Evolutionary conservation across 2,329 filamentous ascomycete genomes (phyloP), one percentile per base, ranked within the genome.

Genomic region (Ophiosphaerella korrae): DNA sequence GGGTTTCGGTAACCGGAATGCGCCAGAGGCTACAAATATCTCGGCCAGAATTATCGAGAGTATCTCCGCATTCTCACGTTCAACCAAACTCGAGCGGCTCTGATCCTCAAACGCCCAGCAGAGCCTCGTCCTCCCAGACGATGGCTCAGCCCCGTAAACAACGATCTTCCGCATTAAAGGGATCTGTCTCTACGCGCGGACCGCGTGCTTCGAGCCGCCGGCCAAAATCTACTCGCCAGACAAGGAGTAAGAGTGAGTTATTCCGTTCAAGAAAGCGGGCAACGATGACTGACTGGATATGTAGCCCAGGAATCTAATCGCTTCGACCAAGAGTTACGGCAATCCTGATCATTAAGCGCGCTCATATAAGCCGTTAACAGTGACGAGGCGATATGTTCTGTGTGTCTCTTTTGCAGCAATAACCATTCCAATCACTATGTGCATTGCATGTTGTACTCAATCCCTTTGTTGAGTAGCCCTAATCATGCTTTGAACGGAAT

Each of bases 231-330:
- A 41, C 42, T 45, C 51, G 49, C 32, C 33, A 51, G 9, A 48
- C 44, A 11, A 52, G 46, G n/a, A 55, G 42, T 9, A 50, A 55
- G 35, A 43, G 54, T 53, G 41, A 43, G 48, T 41, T 7, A 3
- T 18, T 9, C 5, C 18, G 21, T n/a, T n/a, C 5, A 2, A n/a
- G 14, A 21, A 2, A 6, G 3, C 24, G 5, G n/a, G 29, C 2
- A 12, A 21, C 24, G 35, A 41, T 50, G 18, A 54, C 33, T 14
- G 13, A 40, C 42, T n/a, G 9, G 16, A 1, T 7, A 23, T 21
- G 11, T 47, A 53, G 54, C 44, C 33, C 54, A 42, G 37, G 32
- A 38, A 54, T 14, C 13, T 16, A 45, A 55, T 21, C 48, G 54
- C 14, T 55, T 57, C 18, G 33, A 49, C 9, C 42, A 52, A 14